Base-by-base conservation (phyloP, 2,329 filamentous ascomycete genomes). In the Ambrosiella cleistominuta region DNA sequence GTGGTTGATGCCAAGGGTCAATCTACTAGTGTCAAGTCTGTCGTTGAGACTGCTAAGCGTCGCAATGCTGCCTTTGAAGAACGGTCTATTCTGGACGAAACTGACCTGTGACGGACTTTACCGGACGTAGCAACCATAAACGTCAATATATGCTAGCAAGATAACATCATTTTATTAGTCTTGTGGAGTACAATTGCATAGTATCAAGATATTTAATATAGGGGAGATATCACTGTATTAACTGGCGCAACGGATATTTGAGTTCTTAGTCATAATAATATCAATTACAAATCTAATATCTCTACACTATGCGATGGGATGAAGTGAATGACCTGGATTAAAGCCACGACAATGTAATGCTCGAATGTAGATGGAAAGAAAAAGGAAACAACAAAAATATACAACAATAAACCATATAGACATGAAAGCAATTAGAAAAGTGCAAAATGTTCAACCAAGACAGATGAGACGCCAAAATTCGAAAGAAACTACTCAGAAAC, bases 401-500 rank as follows among this genome's bases (percentile, higher is more conserved):
- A 50, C 35, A 60, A 60, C 27, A 40, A 11, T 45, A 15, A 47
- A 19, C 39, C 19, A 54, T 53, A 49, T 38, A 60, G 39, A 12
- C 19, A 44, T 39, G 53, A 40, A 54, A 39, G n/a, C 51, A 60
- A 54, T 27, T 54, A 55, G 38, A 53, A 42, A 58, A 45, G 40
- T 47, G 44, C 13, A 13, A 13, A 47, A 47, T 47, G 17, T 53
- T 37, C 37, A 55, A 38, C 51, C 44, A 58, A 49, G 13, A 47
- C 51, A 38, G 52, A 52, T 35, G 39, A 54, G 12, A 35, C 35
- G 27, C 17, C 13, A 15, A 54, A 27, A 42, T 36, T 15, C 15
- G 27, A 58, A 55, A 45, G 13, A 54, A 37, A 58, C 37, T 45
- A 17, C 49, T 66, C 64, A 75, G 62, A 78, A 78, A 19, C 75